Percentiles rank a stretch among this genome's conserved stretches.
phyloP scores from a whole-genome alignment of 1,284 basidiomycete genomes.

The Puccinia hordei region DNA sequence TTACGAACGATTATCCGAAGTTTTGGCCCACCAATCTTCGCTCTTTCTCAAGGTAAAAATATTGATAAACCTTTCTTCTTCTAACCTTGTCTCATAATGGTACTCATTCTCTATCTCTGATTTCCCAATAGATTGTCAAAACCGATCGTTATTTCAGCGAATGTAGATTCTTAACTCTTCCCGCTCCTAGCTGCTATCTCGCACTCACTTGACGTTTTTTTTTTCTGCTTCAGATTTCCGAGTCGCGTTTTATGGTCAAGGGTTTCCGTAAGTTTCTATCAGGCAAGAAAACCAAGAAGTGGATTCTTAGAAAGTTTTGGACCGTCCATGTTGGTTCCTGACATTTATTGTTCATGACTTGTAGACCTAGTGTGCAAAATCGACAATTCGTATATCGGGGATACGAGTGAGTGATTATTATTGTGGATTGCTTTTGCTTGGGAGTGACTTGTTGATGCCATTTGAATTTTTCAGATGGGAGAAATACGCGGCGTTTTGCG shows the following conservation, averaged over 20 bases:
- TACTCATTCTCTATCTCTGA: constrained; percentile 34
- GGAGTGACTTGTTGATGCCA: neutral
- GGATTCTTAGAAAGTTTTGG: constrained; percentile 58
- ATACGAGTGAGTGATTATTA: constrained; percentile 73
- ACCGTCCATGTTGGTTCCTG: constrained; percentile 25
- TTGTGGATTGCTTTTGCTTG: constrained; percentile 64
- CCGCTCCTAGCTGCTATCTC: constrained; percentile 64
- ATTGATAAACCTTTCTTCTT: too few relatives aligned
- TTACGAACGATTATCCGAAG: constrained; percentile 63
- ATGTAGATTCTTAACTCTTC: constrained; percentile 21
- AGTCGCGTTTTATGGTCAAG: constrained; percentile 82
- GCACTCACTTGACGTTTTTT: too few relatives aligned
- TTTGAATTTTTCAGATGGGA: constrained; percentile 19
- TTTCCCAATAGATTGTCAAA: constrained; percentile 56
- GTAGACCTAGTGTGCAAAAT: constrained; percentile 58
- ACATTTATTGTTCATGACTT: neutral
- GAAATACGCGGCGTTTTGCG: constrained; percentile 68
- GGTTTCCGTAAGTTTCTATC: constrained; percentile 81
- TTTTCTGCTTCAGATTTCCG: constrained; percentile 76
- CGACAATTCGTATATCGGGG: constrained; percentile 71
- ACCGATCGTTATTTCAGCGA: constrained; percentile 54
- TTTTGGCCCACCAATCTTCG: constrained; percentile 57
- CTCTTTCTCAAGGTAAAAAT: constrained; percentile 54
- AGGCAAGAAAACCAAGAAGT: constrained; percentile 66
- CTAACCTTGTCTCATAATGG: neutral